Conservation (phyloP, 495 filamentous ascomycete genomes). For the Aspergillus biplanus region DNA sequence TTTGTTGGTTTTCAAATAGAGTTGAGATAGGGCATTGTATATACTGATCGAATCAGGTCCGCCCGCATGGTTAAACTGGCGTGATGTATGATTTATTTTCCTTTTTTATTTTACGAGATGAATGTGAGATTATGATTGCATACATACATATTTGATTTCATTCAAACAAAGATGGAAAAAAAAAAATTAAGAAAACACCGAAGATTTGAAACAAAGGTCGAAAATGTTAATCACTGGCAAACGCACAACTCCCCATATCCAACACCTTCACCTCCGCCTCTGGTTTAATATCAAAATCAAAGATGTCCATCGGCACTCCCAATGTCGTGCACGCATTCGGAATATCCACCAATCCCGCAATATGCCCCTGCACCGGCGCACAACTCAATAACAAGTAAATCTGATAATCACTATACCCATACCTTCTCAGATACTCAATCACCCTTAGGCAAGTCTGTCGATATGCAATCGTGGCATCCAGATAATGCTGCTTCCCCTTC, state of each 20-base stretch:
- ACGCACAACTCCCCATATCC: constrained; percentile 81
- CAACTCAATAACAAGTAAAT: constrained; percentile 87
- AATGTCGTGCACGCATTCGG: constrained; percentile 87
- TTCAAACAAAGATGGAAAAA: too few relatives aligned
- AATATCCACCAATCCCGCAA: constrained; percentile 93
- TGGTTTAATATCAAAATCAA: constrained; percentile 90
- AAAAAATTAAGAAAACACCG: too few relatives aligned
- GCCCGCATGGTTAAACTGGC: constrained; percentile 12
- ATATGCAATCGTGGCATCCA: constrained; percentile 93
- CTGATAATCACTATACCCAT: constrained; percentile 80
- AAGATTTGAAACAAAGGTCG: background rate
- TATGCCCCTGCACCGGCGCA: constrained; percentile 88
- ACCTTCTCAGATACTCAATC: constrained; percentile 87
- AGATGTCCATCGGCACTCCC: constrained; percentile 92
- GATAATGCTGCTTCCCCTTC: constrained; percentile 87
- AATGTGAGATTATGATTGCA: too few relatives aligned
- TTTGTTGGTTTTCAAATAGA: background rate
- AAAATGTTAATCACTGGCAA: constrained; percentile 54
- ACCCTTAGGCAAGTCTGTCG: constrained; percentile 79
- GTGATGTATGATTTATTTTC: constrained; percentile 7
- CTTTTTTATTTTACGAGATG: background rate
- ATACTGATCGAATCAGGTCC: constrained; percentile 15
- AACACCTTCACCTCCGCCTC: constrained; percentile 60
- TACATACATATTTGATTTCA: constrained; percentile 2
- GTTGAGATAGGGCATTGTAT: background rate